Conservation (phyloP, 257 asterid genomes). For the Phtheirospermum japonicum region DNA sequence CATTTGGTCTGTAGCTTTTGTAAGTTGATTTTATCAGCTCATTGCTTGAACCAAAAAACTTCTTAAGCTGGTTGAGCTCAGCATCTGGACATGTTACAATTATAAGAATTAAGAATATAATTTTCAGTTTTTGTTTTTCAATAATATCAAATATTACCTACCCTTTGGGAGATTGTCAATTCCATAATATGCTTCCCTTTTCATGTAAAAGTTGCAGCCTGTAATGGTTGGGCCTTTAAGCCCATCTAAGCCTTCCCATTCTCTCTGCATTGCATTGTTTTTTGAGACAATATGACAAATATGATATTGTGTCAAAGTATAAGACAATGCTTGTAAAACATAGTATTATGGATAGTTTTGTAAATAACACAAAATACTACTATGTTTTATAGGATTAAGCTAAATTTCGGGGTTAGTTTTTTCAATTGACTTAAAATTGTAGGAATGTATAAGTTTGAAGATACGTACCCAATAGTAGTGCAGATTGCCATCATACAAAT, state of each 20-base stretch:
- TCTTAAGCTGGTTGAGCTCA: constrained; percentile 38
- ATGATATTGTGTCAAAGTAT: no score
- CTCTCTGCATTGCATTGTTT: constrained; percentile 33
- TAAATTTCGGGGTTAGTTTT: no score
- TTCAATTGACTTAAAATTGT: neutral
- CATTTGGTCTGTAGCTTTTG: constrained; percentile 24
- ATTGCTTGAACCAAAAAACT: constrained; percentile 48
- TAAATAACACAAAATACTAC: no score
- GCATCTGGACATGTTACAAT: constrained; percentile 24
- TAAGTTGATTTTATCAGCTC: constrained; percentile 41
- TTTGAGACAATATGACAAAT: no score
- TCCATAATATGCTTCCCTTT: constrained; percentile 49
- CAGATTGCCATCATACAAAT: constrained; percentile 48
- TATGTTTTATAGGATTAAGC: no score
- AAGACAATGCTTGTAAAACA: no score
- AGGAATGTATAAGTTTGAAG: neutral
- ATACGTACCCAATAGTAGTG: constrained; percentile 31
- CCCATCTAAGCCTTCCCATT: constrained; percentile 51
- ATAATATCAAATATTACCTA: neutral
- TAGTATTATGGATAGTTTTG: no score
- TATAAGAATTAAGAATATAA: neutral
- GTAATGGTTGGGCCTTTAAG: constrained; percentile 46
- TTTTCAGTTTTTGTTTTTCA: neutral
- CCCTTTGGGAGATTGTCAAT: constrained; percentile 26
- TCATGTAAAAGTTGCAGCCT: constrained; percentile 55